Conservation (phyloP, 2,329 filamentous ascomycete species). For the Scopulariopsis brevicaulis region DNA sequence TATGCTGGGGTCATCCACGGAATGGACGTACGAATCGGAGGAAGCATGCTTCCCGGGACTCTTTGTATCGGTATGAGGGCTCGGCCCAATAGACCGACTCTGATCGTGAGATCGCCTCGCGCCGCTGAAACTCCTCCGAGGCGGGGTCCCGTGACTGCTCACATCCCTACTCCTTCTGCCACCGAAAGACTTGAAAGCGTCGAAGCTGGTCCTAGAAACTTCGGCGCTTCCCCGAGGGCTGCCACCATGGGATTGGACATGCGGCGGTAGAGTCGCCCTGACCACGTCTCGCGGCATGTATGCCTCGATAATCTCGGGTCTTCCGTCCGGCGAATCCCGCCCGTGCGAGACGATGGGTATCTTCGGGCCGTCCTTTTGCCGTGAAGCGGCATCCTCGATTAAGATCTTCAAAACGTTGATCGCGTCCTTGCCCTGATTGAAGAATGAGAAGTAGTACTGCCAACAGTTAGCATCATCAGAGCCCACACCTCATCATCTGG, state of each 20-base stretch:
- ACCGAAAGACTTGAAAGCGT: constrained; percentile 33
- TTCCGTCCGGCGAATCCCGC: constrained; percentile 2
- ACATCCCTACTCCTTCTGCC: constrained; percentile 20
- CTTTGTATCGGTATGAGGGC: constrained; percentile 28
- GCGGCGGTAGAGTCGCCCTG: constrained; percentile 47
- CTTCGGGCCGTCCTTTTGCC: constrained; percentile 15
- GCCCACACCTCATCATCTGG: neutral
- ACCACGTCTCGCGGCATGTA: constrained; percentile 42
- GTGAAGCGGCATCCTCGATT: constrained; percentile 48
- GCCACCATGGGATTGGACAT: constrained; percentile 20
- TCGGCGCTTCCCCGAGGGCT: constrained; percentile 48
- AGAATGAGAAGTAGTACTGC: constrained; percentile 94
- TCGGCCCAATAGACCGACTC: constrained; percentile 8
- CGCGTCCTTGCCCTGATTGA: constrained; percentile 74
- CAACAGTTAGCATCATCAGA: neutral
- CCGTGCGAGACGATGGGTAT: neutral
- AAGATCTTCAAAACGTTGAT: constrained; percentile 66
- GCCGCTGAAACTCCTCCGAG: constrained; percentile 53
- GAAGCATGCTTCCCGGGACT: constrained; percentile 45
- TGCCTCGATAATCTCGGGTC: constrained; percentile 16
- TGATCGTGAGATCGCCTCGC: constrained; percentile 39
- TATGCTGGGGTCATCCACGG: constrained; percentile 61
- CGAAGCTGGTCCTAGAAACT: constrained; percentile 38
- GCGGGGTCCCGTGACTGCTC: constrained; percentile 6
- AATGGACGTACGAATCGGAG: constrained; percentile 66